Conservation (phyloP, 2,329 filamentous ascomycete species). For the Xylariales sp. region DNA sequence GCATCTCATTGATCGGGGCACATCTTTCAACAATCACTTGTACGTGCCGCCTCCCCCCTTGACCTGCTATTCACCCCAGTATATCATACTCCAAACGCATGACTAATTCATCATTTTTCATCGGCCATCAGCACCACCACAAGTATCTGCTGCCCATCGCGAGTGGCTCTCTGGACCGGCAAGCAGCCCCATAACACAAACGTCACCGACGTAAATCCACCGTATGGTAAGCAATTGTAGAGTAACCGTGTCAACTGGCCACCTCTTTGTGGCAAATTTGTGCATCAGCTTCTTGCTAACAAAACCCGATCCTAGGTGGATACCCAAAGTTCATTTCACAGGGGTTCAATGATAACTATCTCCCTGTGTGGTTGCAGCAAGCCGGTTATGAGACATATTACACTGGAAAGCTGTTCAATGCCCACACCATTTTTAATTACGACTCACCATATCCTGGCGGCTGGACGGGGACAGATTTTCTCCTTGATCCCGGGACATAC, state of each 20-base stretch:
- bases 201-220: slow-evolving; percentile 53
- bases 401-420: slow-evolving; percentile 68
- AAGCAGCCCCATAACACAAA: slow-evolving; percentile 68
- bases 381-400: slow-evolving; percentile 70
- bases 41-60: too few species aligned
- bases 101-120: too few species aligned
- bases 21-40: background rate
- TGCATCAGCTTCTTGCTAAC: too few species aligned
- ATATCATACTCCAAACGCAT: too few species aligned
- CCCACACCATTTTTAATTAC: slow-evolving; percentile 58
- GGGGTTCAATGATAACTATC: slow-evolving; percentile 62
- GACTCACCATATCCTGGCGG: slow-evolving; percentile 51
- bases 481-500: slow-evolving; percentile 60
- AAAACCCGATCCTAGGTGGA: slow-evolving; percentile 31
- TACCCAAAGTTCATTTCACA: slow-evolving; percentile 64
- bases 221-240: slow-evolving; percentile 53
- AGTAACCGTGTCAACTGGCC: too few species aligned
- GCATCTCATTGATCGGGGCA: background rate
- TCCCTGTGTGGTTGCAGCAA: slow-evolving; percentile 66
- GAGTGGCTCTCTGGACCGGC: slow-evolving; percentile 62
- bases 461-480: slow-evolving; percentile 51
- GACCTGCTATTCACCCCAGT: too few species aligned
- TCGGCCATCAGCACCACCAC: too few species aligned
- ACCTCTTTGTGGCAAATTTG: too few species aligned
- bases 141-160: slow-evolving; percentile 62